Percentiles rank a stretch among this genome's conserved stretches.
These are phyloP conservation scores for Paratinospora sagittata DNA, from an alignment of 164 flowering plant genomes.

Conservation along the genomic window DNA sequence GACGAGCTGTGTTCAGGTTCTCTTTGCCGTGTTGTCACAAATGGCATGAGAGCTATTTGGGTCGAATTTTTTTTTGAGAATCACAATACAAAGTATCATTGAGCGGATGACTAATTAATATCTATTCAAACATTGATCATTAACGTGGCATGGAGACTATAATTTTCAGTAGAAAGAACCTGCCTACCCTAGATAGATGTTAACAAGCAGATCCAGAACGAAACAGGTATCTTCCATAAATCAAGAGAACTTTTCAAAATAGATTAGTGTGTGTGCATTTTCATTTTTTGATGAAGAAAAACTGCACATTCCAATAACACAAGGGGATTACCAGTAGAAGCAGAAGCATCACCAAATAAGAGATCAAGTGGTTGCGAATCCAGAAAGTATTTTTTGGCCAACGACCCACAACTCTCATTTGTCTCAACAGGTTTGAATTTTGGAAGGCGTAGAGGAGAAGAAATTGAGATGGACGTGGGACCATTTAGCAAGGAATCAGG, in stretches of 20 bases:
- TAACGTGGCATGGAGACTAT: background rate
- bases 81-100: background rate
- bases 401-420: constrained; percentile 59
- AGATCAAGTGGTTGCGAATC: constrained; percentile 68
- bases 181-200: background rate
- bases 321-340: constrained; percentile 40
- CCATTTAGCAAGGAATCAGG: constrained; percentile 94
- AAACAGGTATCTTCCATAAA: background rate
- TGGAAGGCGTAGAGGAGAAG: constrained; percentile 92
- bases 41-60: too few species aligned
- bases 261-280: background rate
- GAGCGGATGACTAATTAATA: background rate
- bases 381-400: constrained; percentile 79
- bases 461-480: constrained; percentile 79
- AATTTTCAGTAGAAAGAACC: background rate
- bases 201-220: background rate
- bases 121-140: background rate
- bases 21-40: too few species aligned
- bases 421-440: constrained; percentile 51
- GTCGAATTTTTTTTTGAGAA: too few species aligned
- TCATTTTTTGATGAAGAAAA: background rate
- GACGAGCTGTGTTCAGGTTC: background rate
- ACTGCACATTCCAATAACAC: background rate
- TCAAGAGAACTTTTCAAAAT: background rate
- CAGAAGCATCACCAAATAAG: constrained; percentile 57